phyloP scores from a whole-genome alignment of 257 asterid genomes.

The Solanum acaule region DNA sequence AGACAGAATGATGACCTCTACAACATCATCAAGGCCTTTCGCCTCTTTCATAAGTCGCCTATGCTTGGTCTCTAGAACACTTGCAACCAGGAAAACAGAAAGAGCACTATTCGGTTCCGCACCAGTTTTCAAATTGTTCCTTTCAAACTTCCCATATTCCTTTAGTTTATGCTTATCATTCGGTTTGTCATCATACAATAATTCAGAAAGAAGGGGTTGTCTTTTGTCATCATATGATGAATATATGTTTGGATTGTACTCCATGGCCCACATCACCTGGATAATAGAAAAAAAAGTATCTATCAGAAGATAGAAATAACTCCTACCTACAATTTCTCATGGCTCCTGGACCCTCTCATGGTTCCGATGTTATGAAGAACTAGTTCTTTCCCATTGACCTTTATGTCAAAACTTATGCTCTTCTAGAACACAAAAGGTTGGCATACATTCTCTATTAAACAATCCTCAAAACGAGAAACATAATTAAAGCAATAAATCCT shows the following conservation, averaged over 20 bases:
- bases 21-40: constrained; percentile 90
- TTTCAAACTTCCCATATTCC: constrained; percentile 84
- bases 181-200: constrained; percentile 16
- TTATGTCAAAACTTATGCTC: background rate
- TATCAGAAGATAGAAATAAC: background rate
- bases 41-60: constrained; percentile 76
- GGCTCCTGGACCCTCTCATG: background rate
- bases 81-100: constrained; percentile 81
- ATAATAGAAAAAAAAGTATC: background rate
- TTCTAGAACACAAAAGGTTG: background rate
- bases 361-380: background rate
- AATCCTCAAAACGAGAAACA: background rate
- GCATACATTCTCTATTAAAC: background rate
- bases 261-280: constrained; percentile 99
- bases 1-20: constrained; percentile 38
- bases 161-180: constrained; percentile 42
- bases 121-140: constrained; percentile 67
- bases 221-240: constrained; percentile 49
- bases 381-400: background rate
- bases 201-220: constrained; percentile 15
- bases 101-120: constrained; percentile 75
- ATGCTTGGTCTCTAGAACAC: constrained; percentile 85
- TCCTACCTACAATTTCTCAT: background rate
- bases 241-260: constrained; percentile 72
- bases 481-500: background rate